Evolutionary conservation across 306 rosid genomes (phyloP).

Genomic region (Canavalia gladiata): DNA sequence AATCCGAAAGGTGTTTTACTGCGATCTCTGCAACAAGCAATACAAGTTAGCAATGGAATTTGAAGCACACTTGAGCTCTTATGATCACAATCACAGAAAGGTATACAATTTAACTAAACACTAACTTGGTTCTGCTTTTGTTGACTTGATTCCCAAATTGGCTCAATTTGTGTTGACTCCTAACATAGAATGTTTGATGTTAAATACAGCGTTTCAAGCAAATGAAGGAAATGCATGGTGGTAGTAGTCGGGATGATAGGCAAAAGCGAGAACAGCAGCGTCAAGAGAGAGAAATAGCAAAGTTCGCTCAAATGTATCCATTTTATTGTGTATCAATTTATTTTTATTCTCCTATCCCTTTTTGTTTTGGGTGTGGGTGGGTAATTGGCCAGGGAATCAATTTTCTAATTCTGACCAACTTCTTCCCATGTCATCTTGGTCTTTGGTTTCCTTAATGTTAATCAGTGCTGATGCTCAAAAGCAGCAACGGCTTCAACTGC

Average conservation of each 20-base stretch:
- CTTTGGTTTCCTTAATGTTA: slow-evolving; percentile 44
- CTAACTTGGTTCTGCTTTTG: slow-evolving; percentile 32
- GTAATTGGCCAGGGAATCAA: background rate
- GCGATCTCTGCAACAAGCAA: slow-evolving; percentile 99
- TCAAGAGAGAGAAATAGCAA: slow-evolving; percentile 86
- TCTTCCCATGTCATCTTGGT: slow-evolving; percentile 17
- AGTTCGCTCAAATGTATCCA: slow-evolving; percentile 87
- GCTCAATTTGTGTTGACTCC: slow-evolving; percentile 11
- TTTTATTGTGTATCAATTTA: background rate
- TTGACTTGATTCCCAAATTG: background rate
- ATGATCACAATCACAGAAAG: slow-evolving; percentile 97
- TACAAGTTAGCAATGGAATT: slow-evolving; percentile 97
- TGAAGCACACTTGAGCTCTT: slow-evolving; percentile 93
- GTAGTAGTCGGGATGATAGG: slow-evolving; percentile 89
- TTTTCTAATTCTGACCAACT: background rate
- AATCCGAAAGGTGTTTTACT: slow-evolving; percentile 91
- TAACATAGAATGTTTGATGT: slow-evolving; percentile 39
- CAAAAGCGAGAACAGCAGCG: slow-evolving; percentile 95
- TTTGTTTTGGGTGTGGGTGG: slow-evolving; percentile 12
- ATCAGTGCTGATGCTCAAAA: slow-evolving; percentile 85
- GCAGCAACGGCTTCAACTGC: slow-evolving; percentile 78
- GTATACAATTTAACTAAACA: slow-evolving; percentile 48
- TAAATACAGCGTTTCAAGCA: slow-evolving; percentile 84
- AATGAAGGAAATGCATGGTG: slow-evolving; percentile 98
- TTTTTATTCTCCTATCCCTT: background rate